Evolutionary conservation across 108 stramenopile species (phyloP).

Genomic region (Halocafeteria seosinensis): DNA sequence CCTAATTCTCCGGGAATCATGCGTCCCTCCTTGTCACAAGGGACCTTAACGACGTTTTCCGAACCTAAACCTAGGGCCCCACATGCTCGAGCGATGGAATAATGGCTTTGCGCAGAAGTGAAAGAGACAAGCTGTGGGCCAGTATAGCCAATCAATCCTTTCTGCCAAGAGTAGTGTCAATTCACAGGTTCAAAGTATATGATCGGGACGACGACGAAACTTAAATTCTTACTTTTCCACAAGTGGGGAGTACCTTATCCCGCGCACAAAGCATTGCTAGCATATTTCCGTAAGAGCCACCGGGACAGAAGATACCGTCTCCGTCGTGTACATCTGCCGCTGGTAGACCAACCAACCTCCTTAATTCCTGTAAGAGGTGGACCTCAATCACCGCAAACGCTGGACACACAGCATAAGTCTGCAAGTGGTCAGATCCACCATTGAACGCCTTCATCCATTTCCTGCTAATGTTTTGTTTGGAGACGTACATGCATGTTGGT

Average conservation of each 20-base stretch:
- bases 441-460: no score
- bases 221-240: neutral
- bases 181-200: no score
- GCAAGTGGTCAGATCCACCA: no score
- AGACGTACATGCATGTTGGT: no score
- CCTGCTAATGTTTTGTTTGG: no score
- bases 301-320: neutral
- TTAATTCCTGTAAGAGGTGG: neutral
- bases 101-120: constrained; percentile 40
- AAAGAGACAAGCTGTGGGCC: constrained; percentile 25
- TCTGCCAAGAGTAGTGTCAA: no score
- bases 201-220: no score
- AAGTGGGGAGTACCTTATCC: neutral
- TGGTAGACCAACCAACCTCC: neutral
- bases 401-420: neutral
- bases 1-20: neutral
- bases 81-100: constrained; percentile 34
- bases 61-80: constrained; percentile 27
- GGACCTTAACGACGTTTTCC: constrained; percentile 16
- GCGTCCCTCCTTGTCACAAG: neutral
- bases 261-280: neutral
- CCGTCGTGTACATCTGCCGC: neutral
- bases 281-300: neutral
- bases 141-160: neutral
- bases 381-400: neutral